Percentiles rank a stretch among this genome's conserved stretches.
These are phyloP conservation scores for Funneliformis geosporum DNA, from an alignment of 192 early-diverging fungal genomes.

Conservation along the genomic window DNA sequence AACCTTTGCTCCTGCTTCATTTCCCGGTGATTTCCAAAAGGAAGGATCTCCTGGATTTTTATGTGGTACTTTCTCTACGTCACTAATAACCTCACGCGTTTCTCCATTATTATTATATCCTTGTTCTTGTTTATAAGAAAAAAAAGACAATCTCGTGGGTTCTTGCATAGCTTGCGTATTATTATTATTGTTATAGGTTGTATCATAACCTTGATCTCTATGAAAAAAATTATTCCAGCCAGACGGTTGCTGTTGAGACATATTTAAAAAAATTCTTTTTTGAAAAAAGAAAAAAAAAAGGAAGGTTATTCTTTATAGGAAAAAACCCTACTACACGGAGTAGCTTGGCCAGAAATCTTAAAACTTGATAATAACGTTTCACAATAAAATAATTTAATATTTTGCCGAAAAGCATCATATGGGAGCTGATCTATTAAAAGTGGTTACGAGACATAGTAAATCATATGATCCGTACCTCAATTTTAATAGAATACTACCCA, in stretches of 20 bases:
- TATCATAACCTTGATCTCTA: neutral
- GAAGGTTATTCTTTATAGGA: neutral
- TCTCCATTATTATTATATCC: no score
- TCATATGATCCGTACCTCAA: no score
- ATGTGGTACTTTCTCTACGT: neutral
- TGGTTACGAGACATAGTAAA: no score
- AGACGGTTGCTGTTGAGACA: neutral
- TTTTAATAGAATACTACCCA: no score
- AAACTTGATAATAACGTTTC: no score
- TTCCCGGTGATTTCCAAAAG: neutral
- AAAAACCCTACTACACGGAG: no score
- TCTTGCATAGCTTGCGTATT: neutral
- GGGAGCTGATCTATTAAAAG: no score
- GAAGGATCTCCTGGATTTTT: neutral
- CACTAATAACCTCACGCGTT: no score
- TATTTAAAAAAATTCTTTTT: neutral
- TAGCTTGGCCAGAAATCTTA: no score
- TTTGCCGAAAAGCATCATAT: no score
- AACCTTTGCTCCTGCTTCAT: no score
- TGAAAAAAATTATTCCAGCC: slow-evolving; percentile 5
- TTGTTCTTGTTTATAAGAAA: neutral
- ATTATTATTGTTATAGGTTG: neutral
- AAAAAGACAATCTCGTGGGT: neutral
- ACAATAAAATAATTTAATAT: no score
- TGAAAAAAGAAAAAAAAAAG: neutral